These are phyloP conservation scores for Talaromyces pinophilus DNA, from an alignment of 2,329 filamentous ascomycete species.

Conservation along the genomic window DNA sequence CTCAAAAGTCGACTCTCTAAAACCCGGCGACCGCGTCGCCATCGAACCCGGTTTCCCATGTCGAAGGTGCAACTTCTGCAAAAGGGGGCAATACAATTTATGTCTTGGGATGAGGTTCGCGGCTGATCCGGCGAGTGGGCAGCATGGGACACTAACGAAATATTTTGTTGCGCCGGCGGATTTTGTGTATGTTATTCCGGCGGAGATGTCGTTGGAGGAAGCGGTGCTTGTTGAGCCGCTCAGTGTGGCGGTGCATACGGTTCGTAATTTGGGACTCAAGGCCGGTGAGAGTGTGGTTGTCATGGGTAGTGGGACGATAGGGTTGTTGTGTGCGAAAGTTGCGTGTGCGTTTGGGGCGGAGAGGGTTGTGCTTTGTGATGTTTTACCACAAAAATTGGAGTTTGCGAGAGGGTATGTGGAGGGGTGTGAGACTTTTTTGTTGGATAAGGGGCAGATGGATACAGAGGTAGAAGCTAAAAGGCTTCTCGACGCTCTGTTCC, in stretches of 20 bases:
- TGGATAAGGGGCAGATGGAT: neutral
- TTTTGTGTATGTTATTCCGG: conserved; percentile 44
- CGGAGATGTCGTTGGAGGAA: conserved; percentile 42
- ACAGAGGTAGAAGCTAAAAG: neutral
- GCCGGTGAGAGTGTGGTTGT: conserved; percentile 53
- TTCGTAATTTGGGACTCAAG: conserved; percentile 42
- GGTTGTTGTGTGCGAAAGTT: conserved; percentile 40
- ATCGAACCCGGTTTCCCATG: conserved; percentile 43
- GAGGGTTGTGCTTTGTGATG: conserved; percentile 6
- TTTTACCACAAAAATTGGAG: neutral
- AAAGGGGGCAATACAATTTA: conserved; percentile 45
- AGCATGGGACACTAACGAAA: conserved; percentile 41
- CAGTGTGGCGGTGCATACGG: conserved; percentile 50
- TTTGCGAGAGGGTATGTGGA: neutral
- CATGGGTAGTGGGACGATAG: conserved; percentile 65
- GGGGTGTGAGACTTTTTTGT: neutral
- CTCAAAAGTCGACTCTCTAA: conserved; percentile 28
- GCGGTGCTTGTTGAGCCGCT: conserved; percentile 53
- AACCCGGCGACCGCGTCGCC: conserved; percentile 37
- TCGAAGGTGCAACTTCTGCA: conserved; percentile 39
- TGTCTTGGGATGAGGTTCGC: conserved; percentile 45
- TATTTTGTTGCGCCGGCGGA: conserved; percentile 43
- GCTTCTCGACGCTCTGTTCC: neutral
- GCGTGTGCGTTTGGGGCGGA: neutral
- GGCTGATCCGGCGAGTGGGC: conserved; percentile 36